Conservation (phyloP, 2,329 filamentous ascomycete species). For the Aspergillus awamori region DNA sequence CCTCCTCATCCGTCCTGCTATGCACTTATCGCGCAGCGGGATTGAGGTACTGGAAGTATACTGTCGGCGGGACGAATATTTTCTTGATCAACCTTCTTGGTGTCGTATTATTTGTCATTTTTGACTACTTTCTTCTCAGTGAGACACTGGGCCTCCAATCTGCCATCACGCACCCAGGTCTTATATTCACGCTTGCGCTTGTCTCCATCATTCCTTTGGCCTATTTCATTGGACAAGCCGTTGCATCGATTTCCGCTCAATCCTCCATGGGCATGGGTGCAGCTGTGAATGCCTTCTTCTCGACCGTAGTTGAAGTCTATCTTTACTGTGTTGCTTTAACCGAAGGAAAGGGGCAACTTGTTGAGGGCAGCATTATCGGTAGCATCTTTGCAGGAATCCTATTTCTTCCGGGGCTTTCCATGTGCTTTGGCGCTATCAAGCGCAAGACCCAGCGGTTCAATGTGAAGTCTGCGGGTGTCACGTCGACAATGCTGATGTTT, state of each 20-base stretch:
- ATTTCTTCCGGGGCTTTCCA: conserved; percentile 90
- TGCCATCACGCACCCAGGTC: conserved; percentile 77
- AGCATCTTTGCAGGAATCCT: conserved; percentile 97
- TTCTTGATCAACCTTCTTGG: conserved; percentile 97
- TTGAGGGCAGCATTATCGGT: conserved; percentile 95
- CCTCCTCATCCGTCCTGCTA: conserved; percentile 82
- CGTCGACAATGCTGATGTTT: conserved; percentile 96
- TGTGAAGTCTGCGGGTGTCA: conserved; percentile 91
- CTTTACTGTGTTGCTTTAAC: conserved; percentile 93
- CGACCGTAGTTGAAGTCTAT: conserved; percentile 95
- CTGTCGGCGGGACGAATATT: conserved; percentile 96
- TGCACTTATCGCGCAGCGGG: conserved; percentile 97
- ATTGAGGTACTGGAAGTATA: conserved; percentile 98
- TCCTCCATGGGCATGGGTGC: conserved; percentile 98
- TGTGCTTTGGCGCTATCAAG: conserved; percentile 98
- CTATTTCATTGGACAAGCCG: conserved; percentile 98
- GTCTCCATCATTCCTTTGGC: conserved; percentile 94
- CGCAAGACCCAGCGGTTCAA: conserved; percentile 99
- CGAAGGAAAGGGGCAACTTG: conserved; percentile 87
- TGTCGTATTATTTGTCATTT: conserved; percentile 90
- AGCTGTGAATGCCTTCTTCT: conserved; percentile 97
- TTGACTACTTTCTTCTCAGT: conserved; percentile 84
- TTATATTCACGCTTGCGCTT: conserved; percentile 81
- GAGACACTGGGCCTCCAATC: conserved; percentile 69
- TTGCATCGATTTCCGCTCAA: conserved; percentile 96